Evolutionary conservation across 176 grass and related monocot species (phyloP), one percentile per base, ranked within the genome.

Genomic region (Triticum urartu): DNA sequence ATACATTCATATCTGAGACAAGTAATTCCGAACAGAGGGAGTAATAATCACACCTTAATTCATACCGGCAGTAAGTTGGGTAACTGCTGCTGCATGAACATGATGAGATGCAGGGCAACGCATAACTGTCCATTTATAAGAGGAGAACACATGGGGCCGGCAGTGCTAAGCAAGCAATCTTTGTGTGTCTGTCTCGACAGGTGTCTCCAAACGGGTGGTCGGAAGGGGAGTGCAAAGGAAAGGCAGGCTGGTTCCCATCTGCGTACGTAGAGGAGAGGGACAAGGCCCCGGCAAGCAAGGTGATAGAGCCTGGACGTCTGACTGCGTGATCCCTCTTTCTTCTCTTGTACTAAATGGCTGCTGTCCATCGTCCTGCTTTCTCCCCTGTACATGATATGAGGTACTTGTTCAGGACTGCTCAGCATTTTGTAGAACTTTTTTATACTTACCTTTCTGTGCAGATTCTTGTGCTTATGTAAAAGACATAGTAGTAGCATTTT

Each of bases 201-300:
- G 89, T 88, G 77, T 80, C 92, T 2, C 30, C 85, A 72, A 96
- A 99, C 11, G 97, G 97, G 70, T 99, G 97, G 97, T 96, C 92
- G 11, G 94, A 99, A 88, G 97, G 97, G 52, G 97, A 99, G 81
- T 94, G 92, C 85, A 92, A 94, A 18, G 92, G 94, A 76, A 99
- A 93, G 84, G 81, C 83, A 78, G 97, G 97, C 48, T 99, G 97
- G 97, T 99, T 99, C 85, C 97, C 97, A 85, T 99, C 97, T 7
- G 92, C 97, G 59, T 99, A 99, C 73, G 84, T 99, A 68, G 82
- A 91, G 85, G 77, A 12, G 71, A 91, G 94, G 84, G 97, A 94
- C 87, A 88, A 96, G 85, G 92, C 92, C 72, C 92, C 89, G 61
- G 94, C 90, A 88, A 96, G 80, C 60, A 87, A 94, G 92, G 89